phyloP scores from a whole-genome alignment of 2,329 filamentous ascomycete species.

The Mycosphaerella sp. region DNA sequence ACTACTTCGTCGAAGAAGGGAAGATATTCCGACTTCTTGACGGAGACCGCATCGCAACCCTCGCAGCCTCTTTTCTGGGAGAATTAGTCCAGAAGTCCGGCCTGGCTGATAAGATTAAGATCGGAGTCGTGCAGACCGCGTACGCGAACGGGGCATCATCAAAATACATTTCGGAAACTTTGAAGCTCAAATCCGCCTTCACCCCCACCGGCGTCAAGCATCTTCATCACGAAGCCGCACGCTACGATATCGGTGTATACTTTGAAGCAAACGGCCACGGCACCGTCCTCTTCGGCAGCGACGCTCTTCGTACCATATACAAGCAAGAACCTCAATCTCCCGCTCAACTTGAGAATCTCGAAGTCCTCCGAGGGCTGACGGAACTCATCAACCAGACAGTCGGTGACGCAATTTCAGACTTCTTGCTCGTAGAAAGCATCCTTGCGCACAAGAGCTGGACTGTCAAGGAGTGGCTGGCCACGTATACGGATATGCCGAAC shows the following conservation, averaged over 20 bases:
- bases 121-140: constrained; percentile 93
- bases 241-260: constrained; percentile 94
- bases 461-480: constrained; percentile 79
- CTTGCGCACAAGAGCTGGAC: constrained; percentile 92
- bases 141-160: constrained; percentile 97
- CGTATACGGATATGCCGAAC: constrained; percentile 91
- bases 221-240: constrained; percentile 90
- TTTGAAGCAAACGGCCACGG: constrained; percentile 99
- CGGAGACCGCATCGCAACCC: constrained; percentile 91
- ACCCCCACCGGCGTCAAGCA: constrained; percentile 96
- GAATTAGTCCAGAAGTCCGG: constrained; percentile 78
- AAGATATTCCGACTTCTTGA: constrained; percentile 87
- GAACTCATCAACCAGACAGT: constrained; percentile 98
- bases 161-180: constrained; percentile 79
- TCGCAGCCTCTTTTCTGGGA: constrained; percentile 87
- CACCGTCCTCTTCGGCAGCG: constrained; percentile 86
- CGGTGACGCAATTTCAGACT: constrained; percentile 90
- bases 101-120: constrained; percentile 71
- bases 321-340: constrained; percentile 81
- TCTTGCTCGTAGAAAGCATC: constrained; percentile 92
- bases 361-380: constrained; percentile 73
- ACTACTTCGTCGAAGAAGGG: constrained; percentile 82
- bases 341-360: constrained; percentile 81
- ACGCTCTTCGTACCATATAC: constrained; percentile 71
- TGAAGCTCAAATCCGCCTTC: constrained; percentile 84